Percentiles rank a stretch among this genome's conserved stretches.
phyloP scores from a whole-genome alignment of 305 asterid genomes.

The Fraxinus sp. region DNA sequence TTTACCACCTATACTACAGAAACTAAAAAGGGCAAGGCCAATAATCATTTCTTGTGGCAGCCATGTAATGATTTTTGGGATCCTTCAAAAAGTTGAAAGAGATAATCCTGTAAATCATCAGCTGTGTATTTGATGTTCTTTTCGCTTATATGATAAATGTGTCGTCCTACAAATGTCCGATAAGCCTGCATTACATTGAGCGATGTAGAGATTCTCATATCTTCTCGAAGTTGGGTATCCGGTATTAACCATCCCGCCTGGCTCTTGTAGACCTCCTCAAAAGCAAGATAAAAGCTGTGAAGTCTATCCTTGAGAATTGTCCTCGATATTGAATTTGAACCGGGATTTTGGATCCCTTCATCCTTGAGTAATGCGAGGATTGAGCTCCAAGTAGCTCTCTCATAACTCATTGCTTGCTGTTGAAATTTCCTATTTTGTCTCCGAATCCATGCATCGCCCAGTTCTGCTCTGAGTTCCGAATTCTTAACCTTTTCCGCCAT shows the following conservation, averaged over 20 bases:
- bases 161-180: constrained; percentile 79
- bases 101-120: constrained; percentile 68
- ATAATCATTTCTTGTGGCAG: constrained; percentile 53
- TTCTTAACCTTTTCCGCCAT: constrained; percentile 76
- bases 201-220: constrained; percentile 69
- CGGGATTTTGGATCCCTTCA: constrained; percentile 67
- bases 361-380: constrained; percentile 64
- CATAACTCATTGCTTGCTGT: constrained; percentile 80
- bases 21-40: not conserved
- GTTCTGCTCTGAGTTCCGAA: constrained; percentile 56
- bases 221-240: constrained; percentile 76
- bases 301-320: constrained; percentile 68
- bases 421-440: constrained; percentile 83
- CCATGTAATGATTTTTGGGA: constrained; percentile 78
- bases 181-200: constrained; percentile 86
- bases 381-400: constrained; percentile 89
- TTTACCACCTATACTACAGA: constrained; percentile 6
- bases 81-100: constrained; percentile 83
- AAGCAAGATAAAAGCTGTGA: constrained; percentile 65
- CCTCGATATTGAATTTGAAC: constrained; percentile 62
- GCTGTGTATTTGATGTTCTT: constrained; percentile 78
- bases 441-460: constrained; percentile 78
- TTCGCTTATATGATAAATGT: constrained; percentile 55
- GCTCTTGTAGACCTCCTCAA: constrained; percentile 92
- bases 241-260: constrained; percentile 84